A percentile compares a stretch with the other conserved stretches of the same genome.
Conservation (phyloP, 768 basidiomycete genomes). For the Xerocomellus intermedius region DNA sequence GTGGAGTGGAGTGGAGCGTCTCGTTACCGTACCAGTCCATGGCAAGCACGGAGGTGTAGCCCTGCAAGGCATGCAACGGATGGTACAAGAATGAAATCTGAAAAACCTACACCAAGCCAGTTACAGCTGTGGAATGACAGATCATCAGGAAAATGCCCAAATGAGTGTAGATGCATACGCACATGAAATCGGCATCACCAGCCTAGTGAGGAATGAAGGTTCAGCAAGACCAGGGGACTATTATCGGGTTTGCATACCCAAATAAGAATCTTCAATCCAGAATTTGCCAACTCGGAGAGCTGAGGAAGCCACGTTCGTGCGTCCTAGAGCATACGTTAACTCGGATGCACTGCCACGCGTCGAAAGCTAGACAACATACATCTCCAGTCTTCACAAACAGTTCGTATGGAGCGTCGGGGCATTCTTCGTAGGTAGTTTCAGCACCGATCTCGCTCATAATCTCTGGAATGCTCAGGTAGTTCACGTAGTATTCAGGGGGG, state of each 20-base stretch:
- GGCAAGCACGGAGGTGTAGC: constrained; percentile 37
- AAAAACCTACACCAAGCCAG: constrained; percentile 35
- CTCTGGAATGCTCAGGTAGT: constrained; percentile 39
- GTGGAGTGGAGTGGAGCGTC: constrained; percentile 38
- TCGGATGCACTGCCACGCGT: neutral
- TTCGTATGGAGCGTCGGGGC: constrained; percentile 41
- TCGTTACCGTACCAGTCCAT: constrained; percentile 49
- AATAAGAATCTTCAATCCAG: constrained; percentile 37
- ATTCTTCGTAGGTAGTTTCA: constrained; percentile 46
- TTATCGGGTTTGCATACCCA: constrained; percentile 31
- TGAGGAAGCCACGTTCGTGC: constrained; percentile 39
- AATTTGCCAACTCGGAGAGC: constrained; percentile 36
- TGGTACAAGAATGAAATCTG: neutral
- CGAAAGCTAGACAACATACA: constrained; percentile 32
- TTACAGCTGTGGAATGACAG: constrained; percentile 12
- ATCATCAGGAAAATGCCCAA: neutral
- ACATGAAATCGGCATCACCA: constrained; percentile 31
- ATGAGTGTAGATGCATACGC: neutral
- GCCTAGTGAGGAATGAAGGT: constrained; percentile 12
- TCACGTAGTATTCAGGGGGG: constrained; percentile 56
- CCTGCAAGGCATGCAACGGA: constrained; percentile 19
- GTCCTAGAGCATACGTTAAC: constrained; percentile 16
- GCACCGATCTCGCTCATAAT: constrained; percentile 53
- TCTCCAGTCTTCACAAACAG: constrained; percentile 55
- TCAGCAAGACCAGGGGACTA: neutral